phyloP scores from a whole-genome alignment of 2,329 filamentous ascomycete species.

The Fusarium odoratissimum region DNA sequence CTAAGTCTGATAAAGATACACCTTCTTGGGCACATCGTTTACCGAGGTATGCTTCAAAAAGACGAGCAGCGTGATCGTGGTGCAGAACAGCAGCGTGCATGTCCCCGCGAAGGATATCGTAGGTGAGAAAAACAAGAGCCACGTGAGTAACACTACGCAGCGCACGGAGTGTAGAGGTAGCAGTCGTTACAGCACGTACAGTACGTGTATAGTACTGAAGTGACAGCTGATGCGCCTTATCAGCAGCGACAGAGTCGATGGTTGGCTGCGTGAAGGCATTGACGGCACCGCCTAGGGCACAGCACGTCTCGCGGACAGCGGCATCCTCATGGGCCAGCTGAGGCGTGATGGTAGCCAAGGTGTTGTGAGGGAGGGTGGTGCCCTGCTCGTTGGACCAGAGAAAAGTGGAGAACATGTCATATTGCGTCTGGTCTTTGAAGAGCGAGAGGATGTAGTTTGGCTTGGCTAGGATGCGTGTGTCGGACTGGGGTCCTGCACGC shows the following conservation, averaged over 20 bases:
- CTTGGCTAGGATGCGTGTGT: conserved; percentile 28
- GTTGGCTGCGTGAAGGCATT: conserved; percentile 24
- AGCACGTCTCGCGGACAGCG: conserved; percentile 37
- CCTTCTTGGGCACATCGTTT: conserved; percentile 26
- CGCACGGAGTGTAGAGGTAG: not conserved
- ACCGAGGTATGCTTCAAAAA: conserved; percentile 35
- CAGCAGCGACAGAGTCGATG: conserved; percentile 11
- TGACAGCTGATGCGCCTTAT: conserved; percentile 19
- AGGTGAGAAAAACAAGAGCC: conserved; percentile 39
- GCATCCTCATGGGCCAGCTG: conserved; percentile 34
- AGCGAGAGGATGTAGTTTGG: conserved; percentile 27
- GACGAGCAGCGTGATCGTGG: conserved; percentile 33
- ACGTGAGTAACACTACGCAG: conserved; percentile 33
- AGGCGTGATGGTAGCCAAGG: conserved; percentile 33
- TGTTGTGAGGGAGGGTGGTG: conserved; percentile 34
- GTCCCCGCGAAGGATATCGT: conserved; percentile 38
- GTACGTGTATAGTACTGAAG: conserved; percentile 38
- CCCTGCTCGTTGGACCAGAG: conserved; percentile 32
- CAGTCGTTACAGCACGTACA: conserved; percentile 16
- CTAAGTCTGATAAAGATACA: conserved; percentile 13
- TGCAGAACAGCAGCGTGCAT: conserved; percentile 31
- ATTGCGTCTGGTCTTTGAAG: conserved; percentile 39
- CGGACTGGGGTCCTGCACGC: not conserved
- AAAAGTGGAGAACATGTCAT: conserved; percentile 39
- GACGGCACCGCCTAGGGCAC: conserved; percentile 33